Percentiles rank a stretch among this genome's conserved stretches.
phyloP scores from a whole-genome alignment of 176 grass and related monocot genomes.

The Hordeum vulgare region MorexV3_pseudomolecules_assembly NC_058518.1:339676957-339677456 shows the following conservation, averaged over 20 bases:
- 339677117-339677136: no score
- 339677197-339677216: neutral
- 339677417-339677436: neutral
- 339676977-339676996: neutral
- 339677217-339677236: neutral
- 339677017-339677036: neutral
- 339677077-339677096: no score
- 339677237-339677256: neutral
- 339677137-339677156: neutral
- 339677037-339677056: neutral
- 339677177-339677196: neutral
- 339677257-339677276: neutral
- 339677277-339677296: neutral
- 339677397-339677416: constrained; percentile 83
- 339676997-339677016: neutral
- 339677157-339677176: neutral
- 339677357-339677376: constrained; percentile 86
- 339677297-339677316: neutral
- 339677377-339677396: constrained; percentile 94
- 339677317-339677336: constrained; percentile 35
- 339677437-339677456: neutral
- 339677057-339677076: no score
- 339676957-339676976: neutral
- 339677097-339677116: no score
- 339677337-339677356: constrained; percentile 70